Evolutionary conservation across 495 filamentous ascomycete genomes (phyloP).

Genomic region (Aspergillus affinis): DNA sequence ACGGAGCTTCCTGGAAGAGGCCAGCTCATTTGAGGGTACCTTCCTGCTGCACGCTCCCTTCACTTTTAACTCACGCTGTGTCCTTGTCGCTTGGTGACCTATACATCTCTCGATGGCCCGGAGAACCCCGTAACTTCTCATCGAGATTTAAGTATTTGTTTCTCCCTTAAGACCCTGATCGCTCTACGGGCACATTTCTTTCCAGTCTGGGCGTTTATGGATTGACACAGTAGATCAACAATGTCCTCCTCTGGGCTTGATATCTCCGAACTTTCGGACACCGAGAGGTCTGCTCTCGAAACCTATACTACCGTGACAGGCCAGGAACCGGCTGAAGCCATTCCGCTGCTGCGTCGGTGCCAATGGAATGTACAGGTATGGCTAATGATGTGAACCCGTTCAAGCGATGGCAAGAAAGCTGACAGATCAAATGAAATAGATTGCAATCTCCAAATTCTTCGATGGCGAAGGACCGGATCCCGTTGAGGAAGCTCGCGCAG

Average conservation of each 20-base stretch:
- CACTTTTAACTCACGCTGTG: too few relatives aligned
- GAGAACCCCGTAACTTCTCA: background rate
- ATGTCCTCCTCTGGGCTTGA: slow-evolving; percentile 55
- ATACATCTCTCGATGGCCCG: background rate
- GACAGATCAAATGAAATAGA: slow-evolving; percentile 49
- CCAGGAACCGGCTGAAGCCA: slow-evolving; percentile 73
- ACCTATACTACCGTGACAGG: slow-evolving; percentile 88
- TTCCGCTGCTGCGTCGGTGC: slow-evolving; percentile 77
- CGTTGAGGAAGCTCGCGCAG: slow-evolving; percentile 71
- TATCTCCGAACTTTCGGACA: slow-evolving; percentile 65
- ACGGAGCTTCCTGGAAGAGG: slow-evolving; percentile 20
- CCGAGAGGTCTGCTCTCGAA: slow-evolving; percentile 77
- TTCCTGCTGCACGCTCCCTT: background rate
- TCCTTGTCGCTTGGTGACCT: background rate
- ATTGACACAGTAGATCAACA: slow-evolving; percentile 16
- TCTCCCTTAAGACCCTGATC: background rate
- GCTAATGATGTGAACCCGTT: background rate
- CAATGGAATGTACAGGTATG: slow-evolving; percentile 94
- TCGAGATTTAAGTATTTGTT: background rate
- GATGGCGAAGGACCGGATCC: slow-evolving; percentile 88
- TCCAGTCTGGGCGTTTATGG: slow-evolving; percentile 18
- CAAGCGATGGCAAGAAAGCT: background rate
- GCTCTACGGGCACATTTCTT: background rate
- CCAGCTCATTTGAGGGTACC: slow-evolving; percentile 4
- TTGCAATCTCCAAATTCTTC: slow-evolving; percentile 95